A percentile compares a stretch with the other conserved stretches of the same genome.
Conservation (phyloP, 139 green algal genomes). For the Coelastrella sp. region DNA sequence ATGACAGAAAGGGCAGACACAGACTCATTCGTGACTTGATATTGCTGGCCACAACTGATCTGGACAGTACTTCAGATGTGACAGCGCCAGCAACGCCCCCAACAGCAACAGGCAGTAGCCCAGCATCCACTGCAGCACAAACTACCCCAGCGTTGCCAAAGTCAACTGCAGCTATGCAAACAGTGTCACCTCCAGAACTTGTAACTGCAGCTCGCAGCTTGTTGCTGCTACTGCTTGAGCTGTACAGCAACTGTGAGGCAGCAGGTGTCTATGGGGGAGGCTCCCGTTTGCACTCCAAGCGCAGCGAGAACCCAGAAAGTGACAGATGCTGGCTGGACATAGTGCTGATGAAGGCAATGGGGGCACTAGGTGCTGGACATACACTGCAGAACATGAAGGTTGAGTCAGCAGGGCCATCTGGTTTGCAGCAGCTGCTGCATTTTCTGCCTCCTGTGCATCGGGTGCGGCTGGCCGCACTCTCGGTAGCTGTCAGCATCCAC, state of each 20-base stretch:
- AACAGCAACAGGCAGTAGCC: neutral
- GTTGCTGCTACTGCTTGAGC: conserved; percentile 34
- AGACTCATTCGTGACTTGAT: conserved; percentile 5
- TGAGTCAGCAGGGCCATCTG: neutral
- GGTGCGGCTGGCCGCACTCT: neutral
- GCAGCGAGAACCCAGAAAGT: neutral
- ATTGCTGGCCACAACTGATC: neutral
- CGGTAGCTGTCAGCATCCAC: neutral
- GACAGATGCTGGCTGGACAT: conserved; percentile 32
- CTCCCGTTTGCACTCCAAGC: no score
- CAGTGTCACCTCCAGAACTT: conserved; percentile 18
- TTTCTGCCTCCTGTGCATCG: conserved; percentile 24
- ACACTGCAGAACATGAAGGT: neutral
- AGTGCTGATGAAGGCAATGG: conserved; percentile 20
- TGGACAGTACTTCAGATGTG: neutral
- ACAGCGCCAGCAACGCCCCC: neutral
- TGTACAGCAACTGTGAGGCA: conserved; percentile 26
- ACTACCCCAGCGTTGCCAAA: neutral
- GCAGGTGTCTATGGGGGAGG: conserved; percentile 9
- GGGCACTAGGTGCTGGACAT: neutral
- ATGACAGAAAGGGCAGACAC: conserved; percentile 10
- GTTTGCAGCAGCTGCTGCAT: conserved; percentile 18
- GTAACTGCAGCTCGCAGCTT: neutral
- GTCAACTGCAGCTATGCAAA: neutral
- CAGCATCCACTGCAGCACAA: conserved; percentile 33